A percentile compares a stretch with the other conserved stretches of the same genome.
These are phyloP conservation scores for Darksidea phi DNA, from an alignment of 495 filamentous ascomycete species.

Conservation along the genomic window DNA sequence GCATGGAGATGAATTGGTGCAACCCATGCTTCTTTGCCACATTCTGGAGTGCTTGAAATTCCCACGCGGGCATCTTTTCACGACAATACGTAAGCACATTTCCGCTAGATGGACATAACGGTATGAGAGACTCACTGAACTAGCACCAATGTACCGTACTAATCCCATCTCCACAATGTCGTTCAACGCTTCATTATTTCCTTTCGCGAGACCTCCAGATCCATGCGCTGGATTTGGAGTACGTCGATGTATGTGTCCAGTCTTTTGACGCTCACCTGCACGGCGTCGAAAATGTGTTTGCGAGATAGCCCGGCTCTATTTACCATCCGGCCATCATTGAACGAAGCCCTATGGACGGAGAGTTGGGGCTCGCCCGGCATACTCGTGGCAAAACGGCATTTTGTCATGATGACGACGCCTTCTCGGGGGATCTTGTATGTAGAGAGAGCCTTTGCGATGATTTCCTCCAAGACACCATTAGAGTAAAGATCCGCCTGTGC, in stretches of 20 bases:
- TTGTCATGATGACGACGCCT: slow-evolving; percentile 19
- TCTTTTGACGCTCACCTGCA: slow-evolving; percentile 61
- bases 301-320: slow-evolving; percentile 18
- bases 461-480: slow-evolving; percentile 13
- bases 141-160: slow-evolving; percentile 68
- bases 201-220: slow-evolving; percentile 52
- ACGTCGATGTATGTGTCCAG: slow-evolving; percentile 66
- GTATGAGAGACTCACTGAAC: too few species aligned
- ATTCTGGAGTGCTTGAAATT: slow-evolving; percentile 65
- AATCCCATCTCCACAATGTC: slow-evolving; percentile 65
- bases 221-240: slow-evolving; percentile 67
- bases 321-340: slow-evolving; percentile 6
- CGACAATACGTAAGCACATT: not conserved
- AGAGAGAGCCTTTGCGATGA: slow-evolving; percentile 12
- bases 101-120: too few species aligned
- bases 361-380: slow-evolving; percentile 39
- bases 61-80: slow-evolving; percentile 59
- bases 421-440: slow-evolving; percentile 6
- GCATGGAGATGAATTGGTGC: slow-evolving; percentile 76
- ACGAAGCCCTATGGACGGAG: not conserved
- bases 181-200: slow-evolving; percentile 67
- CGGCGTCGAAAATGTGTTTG: slow-evolving; percentile 60
- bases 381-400: slow-evolving; percentile 23
- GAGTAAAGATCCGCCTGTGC: slow-evolving; percentile 24
- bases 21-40: slow-evolving; percentile 58